phyloP scores from a whole-genome alignment of 2,329 filamentous ascomycete genomes.

The Ilyonectria mors-panacis region DNA sequence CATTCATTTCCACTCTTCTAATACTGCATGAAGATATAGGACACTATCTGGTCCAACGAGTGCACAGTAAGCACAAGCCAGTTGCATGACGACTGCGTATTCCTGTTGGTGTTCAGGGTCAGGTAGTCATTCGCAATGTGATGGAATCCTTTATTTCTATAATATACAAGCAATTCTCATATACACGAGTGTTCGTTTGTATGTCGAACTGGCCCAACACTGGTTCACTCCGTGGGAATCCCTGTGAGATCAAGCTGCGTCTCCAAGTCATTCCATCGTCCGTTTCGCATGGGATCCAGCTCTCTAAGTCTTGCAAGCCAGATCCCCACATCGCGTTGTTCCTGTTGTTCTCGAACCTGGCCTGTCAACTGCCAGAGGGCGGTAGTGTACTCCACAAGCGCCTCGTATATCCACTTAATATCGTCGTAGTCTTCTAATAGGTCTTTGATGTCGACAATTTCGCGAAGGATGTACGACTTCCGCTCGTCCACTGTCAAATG shows the following conservation, averaged over 20 bases:
- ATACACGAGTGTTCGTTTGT: background rate
- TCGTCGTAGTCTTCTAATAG: constrained; percentile 71
- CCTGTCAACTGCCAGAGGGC: constrained; percentile 69
- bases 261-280: constrained; percentile 83
- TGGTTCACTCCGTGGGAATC: background rate
- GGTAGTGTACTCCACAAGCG: constrained; percentile 81
- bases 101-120: background rate
- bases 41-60: too few relatives aligned
- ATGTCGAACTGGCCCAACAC: background rate
- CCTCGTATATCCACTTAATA: constrained; percentile 90
- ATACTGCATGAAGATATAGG: too few relatives aligned
- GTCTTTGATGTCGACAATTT: constrained; percentile 82
- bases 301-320: constrained; percentile 78
- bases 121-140: background rate
- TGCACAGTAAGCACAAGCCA: too few relatives aligned
- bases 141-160: constrained; percentile 5
- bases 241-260: constrained; percentile 50
- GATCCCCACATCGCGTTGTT: constrained; percentile 61
- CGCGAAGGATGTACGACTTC: constrained; percentile 74
- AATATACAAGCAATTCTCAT: background rate
- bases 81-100: too few relatives aligned
- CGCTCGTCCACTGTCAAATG: constrained; percentile 74
- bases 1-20: too few relatives aligned
- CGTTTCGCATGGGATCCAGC: constrained; percentile 81
- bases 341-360: constrained; percentile 55